Evolutionary conservation across 1,139 yeast genomes (phyloP), one percentile per base, ranked within the genome.

Genomic region (Saccharomyces hybrid): DNA sequence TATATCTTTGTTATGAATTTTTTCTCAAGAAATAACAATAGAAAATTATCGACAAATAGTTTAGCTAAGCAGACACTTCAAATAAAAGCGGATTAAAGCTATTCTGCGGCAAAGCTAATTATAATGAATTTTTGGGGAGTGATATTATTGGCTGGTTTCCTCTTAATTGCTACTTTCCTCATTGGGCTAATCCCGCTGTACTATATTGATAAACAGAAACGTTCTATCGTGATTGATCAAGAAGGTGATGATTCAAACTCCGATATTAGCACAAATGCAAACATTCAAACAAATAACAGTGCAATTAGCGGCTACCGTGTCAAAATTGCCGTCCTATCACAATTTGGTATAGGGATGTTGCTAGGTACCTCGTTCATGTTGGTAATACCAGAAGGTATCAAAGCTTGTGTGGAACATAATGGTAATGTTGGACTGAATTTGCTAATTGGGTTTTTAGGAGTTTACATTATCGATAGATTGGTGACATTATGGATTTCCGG

Each of bases 311-410:
- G 42, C 13, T 38, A 38, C 23, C 42, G 23, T 16, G 42, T 38
- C 11, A 38, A 38, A 38, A 59, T 58, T 27, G 58, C 57, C 5
- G 49, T 59, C 6, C 51, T 74, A 19, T 77, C 85, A 0, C 71
- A 75, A n/a, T 75, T 82, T 60, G 79, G 85, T 58, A 74, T 79
- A 62, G 88, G 88, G 0, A 71, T 83, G 59, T 70, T 83, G 50
- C 68, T 81, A 11, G 83, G 86, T 1, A 79, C 86, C 0, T 75
- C 83, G 0, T 68, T 82, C 53, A 76, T 79, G 54, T 67, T 83
- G 19, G 81, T 82, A 7, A 74, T 83, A 26, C 88, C 87, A 0
- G 88, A 83, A 63, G 86, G 86, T 5, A 69, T 81, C 8, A 77
- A 75, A 54, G 73, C 74, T 1, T 66, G 79, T 48, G 68, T 67